Base-by-base conservation (phyloP, 2,329 filamentous ascomycete species). In the Monosporascus ibericus region DNA sequence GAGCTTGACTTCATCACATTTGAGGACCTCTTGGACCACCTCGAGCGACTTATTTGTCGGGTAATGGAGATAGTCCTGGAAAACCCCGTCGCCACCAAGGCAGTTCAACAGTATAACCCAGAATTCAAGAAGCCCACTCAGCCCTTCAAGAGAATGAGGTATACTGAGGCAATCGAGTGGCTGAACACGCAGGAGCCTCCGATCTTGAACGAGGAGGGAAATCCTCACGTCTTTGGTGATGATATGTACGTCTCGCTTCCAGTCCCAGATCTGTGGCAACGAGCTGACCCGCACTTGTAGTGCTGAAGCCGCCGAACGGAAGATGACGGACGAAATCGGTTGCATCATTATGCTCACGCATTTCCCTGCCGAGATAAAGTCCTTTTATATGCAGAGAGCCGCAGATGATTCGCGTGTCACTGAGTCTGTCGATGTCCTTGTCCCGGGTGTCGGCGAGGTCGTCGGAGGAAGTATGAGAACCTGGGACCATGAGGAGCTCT, bases 311-410 rank as follows among this genome's bases (percentile, higher is more conserved):
- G 94, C 94, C 14, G 94, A 99, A 80, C 88, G 94, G 63, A 84
- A 80, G 68, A 99, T 99, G 94, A 97, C 92, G 1, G 94, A 99
- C 70, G 88, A 87, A 62, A 95, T 99, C 78, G 94, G 95, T 84
- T 78, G 84, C 51, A 94, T 94, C 56, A 96, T 99, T 71, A 90
- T 97, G 77, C 80, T 97, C 42, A 97, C 92, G 2, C 92, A 97
- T 74, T 99, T 99, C 83, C 94, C 94, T 20, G 86, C 86, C 54
- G 90, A 92, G 75, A 96, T 99, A 80, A 99, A 99, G 80, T 88
- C 94, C 1, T 99, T 99, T 72, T 99, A 99, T 81, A 99, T 99
- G 94, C 87, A 92, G 74, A 92, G 87, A 73, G 94, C 92, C 63
- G 77, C 79, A 44, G 73, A 80, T 30, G 94, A 99, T 67, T 75